Percentiles rank a stretch among this genome's conserved stretches.
Evolutionary conservation across 192 early-diverging fungal genomes (phyloP).

Genomic region (Hyaloraphidium curvatum): DNA sequence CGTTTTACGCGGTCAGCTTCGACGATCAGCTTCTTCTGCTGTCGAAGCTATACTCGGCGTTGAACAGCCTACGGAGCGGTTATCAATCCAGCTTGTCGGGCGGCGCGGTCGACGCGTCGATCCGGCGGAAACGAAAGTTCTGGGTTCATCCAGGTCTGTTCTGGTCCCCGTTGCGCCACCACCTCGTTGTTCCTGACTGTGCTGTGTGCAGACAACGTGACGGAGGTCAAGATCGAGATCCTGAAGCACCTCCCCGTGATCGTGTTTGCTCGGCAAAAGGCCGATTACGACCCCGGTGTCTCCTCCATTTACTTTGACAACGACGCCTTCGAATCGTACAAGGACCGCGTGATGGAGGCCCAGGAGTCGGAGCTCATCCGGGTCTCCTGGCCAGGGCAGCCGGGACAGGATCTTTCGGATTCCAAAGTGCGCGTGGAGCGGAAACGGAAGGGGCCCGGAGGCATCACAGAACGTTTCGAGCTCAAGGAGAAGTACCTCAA

Average conservation of each 20-base stretch:
- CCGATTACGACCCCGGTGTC: slow-evolving; percentile 63
- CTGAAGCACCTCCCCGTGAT: slow-evolving; percentile 79
- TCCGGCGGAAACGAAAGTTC: too few relatives aligned
- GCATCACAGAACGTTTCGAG: slow-evolving; percentile 68
- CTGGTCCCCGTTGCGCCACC: background rate
- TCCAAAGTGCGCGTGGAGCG: background rate
- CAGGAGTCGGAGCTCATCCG: slow-evolving; percentile 76
- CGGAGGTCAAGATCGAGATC: slow-evolving; percentile 80
- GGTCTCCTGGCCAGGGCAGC: slow-evolving; percentile 79
- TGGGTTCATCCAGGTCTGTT: slow-evolving; percentile 65
- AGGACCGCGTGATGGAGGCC: slow-evolving; percentile 61
- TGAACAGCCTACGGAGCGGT: too few relatives aligned
- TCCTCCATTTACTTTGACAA: slow-evolving; percentile 90
- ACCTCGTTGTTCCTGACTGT: background rate
- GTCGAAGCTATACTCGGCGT: too few relatives aligned
- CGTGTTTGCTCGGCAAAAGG: slow-evolving; percentile 48
- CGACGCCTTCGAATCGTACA: slow-evolving; percentile 65
- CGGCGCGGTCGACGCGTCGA: too few relatives aligned
- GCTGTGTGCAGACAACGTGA: slow-evolving; percentile 70
- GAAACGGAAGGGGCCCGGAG: background rate
- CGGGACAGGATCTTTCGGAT: slow-evolving; percentile 31
- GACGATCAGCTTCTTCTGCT: too few relatives aligned
- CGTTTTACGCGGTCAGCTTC: too few relatives aligned
- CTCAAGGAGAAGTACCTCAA: slow-evolving; percentile 88
- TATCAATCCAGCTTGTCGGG: too few relatives aligned